A percentile compares a stretch with the other conserved stretches of the same genome.
These are phyloP conservation scores for Saccharum hybrid DNA, from an alignment of 202 grass and related monocot species.

Conservation along the genomic window DNA sequence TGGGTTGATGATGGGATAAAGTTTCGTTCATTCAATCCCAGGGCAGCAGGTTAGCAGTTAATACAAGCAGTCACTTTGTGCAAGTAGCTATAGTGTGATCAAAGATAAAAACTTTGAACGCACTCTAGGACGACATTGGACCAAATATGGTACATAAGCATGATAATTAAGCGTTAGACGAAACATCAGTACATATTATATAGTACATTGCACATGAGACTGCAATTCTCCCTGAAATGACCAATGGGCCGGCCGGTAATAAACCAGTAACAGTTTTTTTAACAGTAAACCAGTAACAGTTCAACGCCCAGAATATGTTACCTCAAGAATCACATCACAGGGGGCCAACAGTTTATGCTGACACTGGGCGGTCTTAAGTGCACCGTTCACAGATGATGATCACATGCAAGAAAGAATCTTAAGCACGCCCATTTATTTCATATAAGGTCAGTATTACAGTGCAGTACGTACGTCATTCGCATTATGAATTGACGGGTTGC, in stretches of 20 bases:
- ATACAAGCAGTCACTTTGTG: not conserved
- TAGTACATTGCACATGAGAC: not conserved
- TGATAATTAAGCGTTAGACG: not conserved
- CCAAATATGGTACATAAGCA: not conserved
- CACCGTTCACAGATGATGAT: constrained; percentile 15
- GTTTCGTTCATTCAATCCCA: not conserved
- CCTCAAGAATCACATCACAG: not conserved
- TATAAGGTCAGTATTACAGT: constrained; percentile 16
- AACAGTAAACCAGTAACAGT: not conserved
- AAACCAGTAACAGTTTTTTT: not conserved
- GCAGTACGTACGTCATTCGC: not conserved
- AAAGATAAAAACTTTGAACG: not conserved
- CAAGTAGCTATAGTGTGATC: not conserved
- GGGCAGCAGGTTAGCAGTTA: not conserved
- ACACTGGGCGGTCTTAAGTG: constrained; percentile 5
- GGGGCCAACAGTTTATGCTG: constrained; percentile 2
- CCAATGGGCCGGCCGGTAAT: not conserved
- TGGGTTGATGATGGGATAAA: not conserved
- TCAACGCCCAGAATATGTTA: not conserved
- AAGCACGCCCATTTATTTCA: constrained; percentile 26
- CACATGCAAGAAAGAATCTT: constrained; percentile 38
- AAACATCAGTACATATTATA: not conserved
- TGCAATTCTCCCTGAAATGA: not conserved
- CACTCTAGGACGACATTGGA: not conserved
- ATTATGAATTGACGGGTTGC: constrained; percentile 48